Conservation (phyloP, 2,329 filamentous ascomycete genomes). For the Microcyclosporella mali region DNA sequence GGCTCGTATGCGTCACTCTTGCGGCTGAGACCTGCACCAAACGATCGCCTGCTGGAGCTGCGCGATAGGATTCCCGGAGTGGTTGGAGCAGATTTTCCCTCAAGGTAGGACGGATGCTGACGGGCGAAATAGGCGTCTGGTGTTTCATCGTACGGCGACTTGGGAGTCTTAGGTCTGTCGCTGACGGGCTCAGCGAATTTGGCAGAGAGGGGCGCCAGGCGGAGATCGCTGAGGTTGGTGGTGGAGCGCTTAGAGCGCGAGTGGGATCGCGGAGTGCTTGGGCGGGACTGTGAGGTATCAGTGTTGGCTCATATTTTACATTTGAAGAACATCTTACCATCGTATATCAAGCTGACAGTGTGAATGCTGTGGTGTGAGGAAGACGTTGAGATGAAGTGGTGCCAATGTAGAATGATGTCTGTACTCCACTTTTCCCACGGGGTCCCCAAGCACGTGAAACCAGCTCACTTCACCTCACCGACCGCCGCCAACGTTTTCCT, state of each 20-base stretch:
- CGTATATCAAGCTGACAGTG: slow-evolving; percentile 62
- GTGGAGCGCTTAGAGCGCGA: slow-evolving; percentile 47
- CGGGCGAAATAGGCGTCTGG: slow-evolving; percentile 21
- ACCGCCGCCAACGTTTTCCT: too few relatives aligned
- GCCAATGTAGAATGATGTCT: too few relatives aligned
- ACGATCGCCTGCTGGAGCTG: slow-evolving; percentile 34
- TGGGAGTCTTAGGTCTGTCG: slow-evolving; percentile 30
- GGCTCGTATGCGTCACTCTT: slow-evolving; percentile 26
- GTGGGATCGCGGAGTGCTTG: slow-evolving; percentile 22
- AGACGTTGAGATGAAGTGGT: too few relatives aligned
- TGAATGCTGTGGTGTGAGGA: slow-evolving; percentile 76
- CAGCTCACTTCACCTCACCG: too few relatives aligned
- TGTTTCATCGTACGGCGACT: slow-evolving; percentile 24
- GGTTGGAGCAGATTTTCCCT: slow-evolving; percentile 43
- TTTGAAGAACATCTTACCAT: slow-evolving; percentile 61
- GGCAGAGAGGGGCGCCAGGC: slow-evolving; percentile 53
- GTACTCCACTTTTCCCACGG: too few relatives aligned
- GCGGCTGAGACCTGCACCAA: slow-evolving; percentile 29
- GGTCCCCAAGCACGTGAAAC: too few relatives aligned
- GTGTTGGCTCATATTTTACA: too few relatives aligned
- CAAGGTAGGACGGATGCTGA: slow-evolving; percentile 43
- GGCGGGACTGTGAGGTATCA: slow-evolving; percentile 5
- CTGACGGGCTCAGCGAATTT: slow-evolving; percentile 34
- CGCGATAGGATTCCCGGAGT: slow-evolving; percentile 45
- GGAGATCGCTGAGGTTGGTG: slow-evolving; percentile 54